These are phyloP conservation scores for Pleurotus djamor DNA, from an alignment of 768 basidiomycete species.

Conservation along the genomic window DNA sequence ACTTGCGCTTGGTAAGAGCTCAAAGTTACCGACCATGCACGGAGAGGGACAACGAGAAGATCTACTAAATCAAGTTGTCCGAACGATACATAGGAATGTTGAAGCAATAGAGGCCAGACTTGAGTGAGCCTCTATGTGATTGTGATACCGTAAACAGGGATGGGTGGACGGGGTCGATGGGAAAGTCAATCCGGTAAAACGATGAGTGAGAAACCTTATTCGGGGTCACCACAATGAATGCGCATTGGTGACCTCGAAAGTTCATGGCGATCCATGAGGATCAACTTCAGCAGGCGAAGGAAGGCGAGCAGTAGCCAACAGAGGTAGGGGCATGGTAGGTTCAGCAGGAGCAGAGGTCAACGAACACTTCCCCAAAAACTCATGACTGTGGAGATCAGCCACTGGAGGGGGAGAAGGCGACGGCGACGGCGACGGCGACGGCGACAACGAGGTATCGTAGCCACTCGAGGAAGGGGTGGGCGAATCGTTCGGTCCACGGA, in stretches of 20 bases:
- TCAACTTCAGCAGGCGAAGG: not conserved
- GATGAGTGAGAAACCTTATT: too few relatives aligned
- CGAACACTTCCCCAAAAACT: not conserved
- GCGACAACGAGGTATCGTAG: conserved; percentile 49
- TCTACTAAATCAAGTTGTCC: not conserved
- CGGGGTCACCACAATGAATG: too few relatives aligned
- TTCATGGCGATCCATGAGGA: not conserved
- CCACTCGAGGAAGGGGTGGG: conserved; percentile 60
- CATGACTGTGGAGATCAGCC: conserved; percentile 19
- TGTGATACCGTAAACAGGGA: not conserved
- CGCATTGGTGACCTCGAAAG: too few relatives aligned
- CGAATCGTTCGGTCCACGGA: conserved; percentile 37
- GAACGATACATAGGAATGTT: not conserved
- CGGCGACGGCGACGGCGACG: conserved; percentile 37
- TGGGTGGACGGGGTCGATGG: not conserved
- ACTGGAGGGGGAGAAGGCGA: conserved; percentile 34
- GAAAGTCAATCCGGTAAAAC: not conserved
- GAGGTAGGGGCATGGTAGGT: not conserved
- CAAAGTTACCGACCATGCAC: not conserved
- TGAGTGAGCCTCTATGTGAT: not conserved
- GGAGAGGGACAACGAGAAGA: not conserved
- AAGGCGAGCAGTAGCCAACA: not conserved
- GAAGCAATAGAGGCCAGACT: not conserved
- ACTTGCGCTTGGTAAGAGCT: too few relatives aligned
- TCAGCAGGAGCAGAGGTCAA: not conserved